phyloP scores from a whole-genome alignment of 2,329 filamentous ascomycete species.

The Parasarocladium wereldwijsianum region DNA sequence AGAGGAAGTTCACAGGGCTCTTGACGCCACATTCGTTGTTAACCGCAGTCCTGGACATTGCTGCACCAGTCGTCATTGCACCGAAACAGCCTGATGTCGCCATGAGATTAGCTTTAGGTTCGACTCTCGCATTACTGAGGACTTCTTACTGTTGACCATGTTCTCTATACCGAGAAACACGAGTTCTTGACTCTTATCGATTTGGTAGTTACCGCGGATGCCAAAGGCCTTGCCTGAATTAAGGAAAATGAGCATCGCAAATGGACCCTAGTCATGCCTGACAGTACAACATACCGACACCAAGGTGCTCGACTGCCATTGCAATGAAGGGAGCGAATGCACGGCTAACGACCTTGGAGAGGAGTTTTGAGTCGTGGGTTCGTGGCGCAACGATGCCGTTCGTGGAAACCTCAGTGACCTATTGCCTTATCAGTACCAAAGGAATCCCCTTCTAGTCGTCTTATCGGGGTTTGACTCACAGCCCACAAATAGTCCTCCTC shows the following conservation, averaged over 20 bases:
- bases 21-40: conserved; percentile 50
- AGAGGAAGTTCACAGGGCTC: conserved; percentile 43
- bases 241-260: background rate
- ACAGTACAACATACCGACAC: conserved; percentile 29
- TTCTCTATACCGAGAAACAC: conserved; percentile 48
- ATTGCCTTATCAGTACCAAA: too few species aligned
- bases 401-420: conserved; percentile 40
- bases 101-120: too few species aligned
- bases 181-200: conserved; percentile 51
- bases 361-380: conserved; percentile 29
- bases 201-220: conserved; percentile 44
- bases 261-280: too few species aligned
- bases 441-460: too few species aligned
- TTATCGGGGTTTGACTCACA: too few species aligned
- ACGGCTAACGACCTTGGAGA: conserved; percentile 36
- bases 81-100: conserved; percentile 39
- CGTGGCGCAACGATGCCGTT: conserved; percentile 36
- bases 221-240: conserved; percentile 36
- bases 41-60: conserved; percentile 53
- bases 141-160: conserved; percentile 38
- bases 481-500: conserved; percentile 33
- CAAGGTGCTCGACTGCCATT: conserved; percentile 46
- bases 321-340: conserved; percentile 48
- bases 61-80: conserved; percentile 47
- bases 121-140: too few species aligned